phyloP scores from a whole-genome alignment of 768 basidiomycete species.

The Russula virescens region DNA sequence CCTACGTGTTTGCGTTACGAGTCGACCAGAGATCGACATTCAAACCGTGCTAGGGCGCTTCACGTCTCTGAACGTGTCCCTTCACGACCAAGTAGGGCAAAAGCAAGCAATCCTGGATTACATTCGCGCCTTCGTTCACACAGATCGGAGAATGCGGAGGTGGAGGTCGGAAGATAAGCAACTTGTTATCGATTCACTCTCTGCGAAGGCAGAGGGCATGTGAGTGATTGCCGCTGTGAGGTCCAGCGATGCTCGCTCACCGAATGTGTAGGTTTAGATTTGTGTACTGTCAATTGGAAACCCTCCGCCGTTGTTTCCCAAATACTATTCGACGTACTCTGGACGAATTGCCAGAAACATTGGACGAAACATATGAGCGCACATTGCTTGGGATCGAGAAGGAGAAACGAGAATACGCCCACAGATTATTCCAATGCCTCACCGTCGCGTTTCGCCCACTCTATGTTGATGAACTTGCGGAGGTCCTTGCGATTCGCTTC shows the following conservation, averaged over 20 bases:
- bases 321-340: not conserved
- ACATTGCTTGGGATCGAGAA: not conserved
- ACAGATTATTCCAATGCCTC: conserved; percentile 3
- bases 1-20: conserved; percentile 7
- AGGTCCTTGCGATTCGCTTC: conserved; percentile 10
- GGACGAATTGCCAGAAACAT: not conserved
- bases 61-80: not conserved
- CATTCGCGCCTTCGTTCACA: not conserved
- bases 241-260: not conserved
- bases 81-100: conserved; percentile 6
- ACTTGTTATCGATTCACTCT: not conserved
- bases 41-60: not conserved
- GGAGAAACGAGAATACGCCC: not conserved
- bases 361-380: conserved; percentile 9
- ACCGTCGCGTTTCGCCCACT: not conserved
- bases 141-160: conserved; percentile 5
- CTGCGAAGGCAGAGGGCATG: conserved; percentile 13
- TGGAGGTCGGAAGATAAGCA: conserved; percentile 1
- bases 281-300: conserved; percentile 7
- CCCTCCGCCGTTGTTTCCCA: conserved; percentile 1
- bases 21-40: conserved; percentile 8
- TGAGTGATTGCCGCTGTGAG: not conserved
- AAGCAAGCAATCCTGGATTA: conserved; percentile 2
- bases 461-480: not conserved
- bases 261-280: conserved; percentile 3